Conservation (phyloP, 345 rosid species). For the Heritiera littoralis region DNA sequence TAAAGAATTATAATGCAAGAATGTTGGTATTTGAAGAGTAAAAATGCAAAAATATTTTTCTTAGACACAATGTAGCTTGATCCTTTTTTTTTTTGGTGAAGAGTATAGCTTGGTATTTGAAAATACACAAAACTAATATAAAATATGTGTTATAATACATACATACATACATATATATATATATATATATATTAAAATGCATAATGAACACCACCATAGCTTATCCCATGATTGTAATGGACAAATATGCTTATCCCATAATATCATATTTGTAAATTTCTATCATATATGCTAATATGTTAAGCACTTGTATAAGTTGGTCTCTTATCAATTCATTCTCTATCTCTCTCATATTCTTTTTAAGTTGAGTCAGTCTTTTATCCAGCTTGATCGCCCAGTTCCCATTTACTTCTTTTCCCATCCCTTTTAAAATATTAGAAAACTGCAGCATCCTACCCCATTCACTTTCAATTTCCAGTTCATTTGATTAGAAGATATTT, state of each 20-base stretch:
- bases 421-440: background rate
- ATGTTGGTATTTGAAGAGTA: slow-evolving; percentile 1
- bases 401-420: background rate
- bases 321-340: background rate
- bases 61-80: background rate
- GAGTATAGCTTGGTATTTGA: background rate
- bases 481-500: background rate
- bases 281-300: background rate
- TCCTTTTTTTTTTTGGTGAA: no score
- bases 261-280: background rate
- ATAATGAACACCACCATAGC: background rate
- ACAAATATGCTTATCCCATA: background rate
- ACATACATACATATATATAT: no score
- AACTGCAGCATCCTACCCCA: background rate
- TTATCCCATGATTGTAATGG: background rate
- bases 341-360: background rate
- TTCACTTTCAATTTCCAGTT: background rate
- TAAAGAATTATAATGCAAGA: background rate
- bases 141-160: background rate
- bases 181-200: background rate
- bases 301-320: background rate
- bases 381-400: background rate
- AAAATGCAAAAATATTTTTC: background rate
- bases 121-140: background rate
- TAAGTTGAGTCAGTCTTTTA: background rate